Percentiles rank a stretch among this genome's conserved stretches.
These are phyloP conservation scores for Trypanosoma congolense DNA, from an alignment of 208 protist genomes.

Conservation along the genomic window DNA sequence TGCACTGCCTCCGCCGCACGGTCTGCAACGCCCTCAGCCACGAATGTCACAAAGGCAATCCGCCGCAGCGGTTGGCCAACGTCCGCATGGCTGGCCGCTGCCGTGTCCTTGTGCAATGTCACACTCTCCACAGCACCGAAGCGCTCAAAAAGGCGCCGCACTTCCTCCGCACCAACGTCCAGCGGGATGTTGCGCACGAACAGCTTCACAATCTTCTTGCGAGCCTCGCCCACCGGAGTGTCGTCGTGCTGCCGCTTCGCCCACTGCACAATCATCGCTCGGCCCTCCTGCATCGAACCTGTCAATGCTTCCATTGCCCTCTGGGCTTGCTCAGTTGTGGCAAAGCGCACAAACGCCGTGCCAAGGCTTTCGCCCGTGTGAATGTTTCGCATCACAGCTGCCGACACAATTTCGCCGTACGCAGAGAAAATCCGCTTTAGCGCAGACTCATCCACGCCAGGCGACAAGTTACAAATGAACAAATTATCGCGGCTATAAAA, in stretches of 20 bases:
- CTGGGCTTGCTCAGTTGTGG: slow-evolving; percentile 50
- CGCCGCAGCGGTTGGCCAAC: slow-evolving; percentile 15
- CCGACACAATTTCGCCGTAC: slow-evolving; percentile 58
- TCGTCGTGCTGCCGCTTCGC: slow-evolving; percentile 78
- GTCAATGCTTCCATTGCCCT: slow-evolving; percentile 45
- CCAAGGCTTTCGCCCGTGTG: slow-evolving; percentile 68
- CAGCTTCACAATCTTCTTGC: slow-evolving; percentile 64
- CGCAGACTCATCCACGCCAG: slow-evolving; percentile 46
- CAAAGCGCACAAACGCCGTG: slow-evolving; percentile 75
- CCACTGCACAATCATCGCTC: slow-evolving; percentile 71
- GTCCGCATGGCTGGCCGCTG: slow-evolving; percentile 17
- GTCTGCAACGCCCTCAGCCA: slow-evolving; percentile 41
- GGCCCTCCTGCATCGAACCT: slow-evolving; percentile 32
- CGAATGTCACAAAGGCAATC: slow-evolving; percentile 54
- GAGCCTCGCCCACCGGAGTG: slow-evolving; percentile 60
- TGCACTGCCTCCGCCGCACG: slow-evolving; percentile 52
- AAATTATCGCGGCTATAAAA: slow-evolving; percentile 72
- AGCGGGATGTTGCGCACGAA: slow-evolving; percentile 85
- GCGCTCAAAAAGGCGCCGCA: slow-evolving; percentile 37
- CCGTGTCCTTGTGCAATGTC: slow-evolving; percentile 67
- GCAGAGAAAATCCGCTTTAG: slow-evolving; percentile 51
- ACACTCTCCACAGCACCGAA: slow-evolving; percentile 58
- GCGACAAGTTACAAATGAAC: slow-evolving; percentile 68
- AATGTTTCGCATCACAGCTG: slow-evolving; percentile 72
- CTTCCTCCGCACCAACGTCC: slow-evolving; percentile 33